Evolutionary conservation across 1,284 basidiomycete species (phyloP), one percentile per base, ranked within the genome.

Genomic region (Filobasidium uniguttulatum): DNA sequence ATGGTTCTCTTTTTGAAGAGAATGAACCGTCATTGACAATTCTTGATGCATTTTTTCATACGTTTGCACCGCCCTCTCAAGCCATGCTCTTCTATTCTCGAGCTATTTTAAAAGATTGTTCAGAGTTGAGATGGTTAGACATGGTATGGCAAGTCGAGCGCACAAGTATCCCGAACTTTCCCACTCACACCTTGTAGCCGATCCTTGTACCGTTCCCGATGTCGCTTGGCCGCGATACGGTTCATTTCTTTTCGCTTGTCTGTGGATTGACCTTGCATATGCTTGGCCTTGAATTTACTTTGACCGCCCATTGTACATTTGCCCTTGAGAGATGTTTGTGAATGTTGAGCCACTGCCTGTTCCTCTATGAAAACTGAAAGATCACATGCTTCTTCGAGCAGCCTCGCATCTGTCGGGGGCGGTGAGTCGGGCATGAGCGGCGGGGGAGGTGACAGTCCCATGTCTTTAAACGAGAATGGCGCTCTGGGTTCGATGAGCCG

Each of bases 21-120:
- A n/a, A n/a, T n/a, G n/a, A n/a, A n/a, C n/a, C n/a, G n/a, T n/a
- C n/a, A n/a, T n/a, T n/a, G n/a, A n/a, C n/a, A n/a, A n/a, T n/a
- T n/a, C n/a, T n/a, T n/a, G n/a, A n/a, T n/a, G n/a, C n/a, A n/a
- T 44, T 33, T 52, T 49, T 33, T 52, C 50, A 22, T 52, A 52
- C 33, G 47, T 46, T 25, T 10, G 26, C 12, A 52, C 30, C 1
- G 50, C 50, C 2, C 43, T 30, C 26, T 52, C 46, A 12, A 52
- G 46, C 50, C 50, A 52, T 8, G 35, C 20, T 15, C 43, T 37
- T 6, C 46, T 30, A 10, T 52, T 48, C n/a, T 52, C 50, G 5
- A 52, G 38, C 50, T 52, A 23, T 14, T n/a, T n/a, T 9, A n/a
- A n/a, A 33, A 10, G 31, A 33, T 9, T 33, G 31, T 33, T 33